Base-by-base conservation (phyloP, 345 rosid species). In the Erysimum cheiranthoides region DNA sequence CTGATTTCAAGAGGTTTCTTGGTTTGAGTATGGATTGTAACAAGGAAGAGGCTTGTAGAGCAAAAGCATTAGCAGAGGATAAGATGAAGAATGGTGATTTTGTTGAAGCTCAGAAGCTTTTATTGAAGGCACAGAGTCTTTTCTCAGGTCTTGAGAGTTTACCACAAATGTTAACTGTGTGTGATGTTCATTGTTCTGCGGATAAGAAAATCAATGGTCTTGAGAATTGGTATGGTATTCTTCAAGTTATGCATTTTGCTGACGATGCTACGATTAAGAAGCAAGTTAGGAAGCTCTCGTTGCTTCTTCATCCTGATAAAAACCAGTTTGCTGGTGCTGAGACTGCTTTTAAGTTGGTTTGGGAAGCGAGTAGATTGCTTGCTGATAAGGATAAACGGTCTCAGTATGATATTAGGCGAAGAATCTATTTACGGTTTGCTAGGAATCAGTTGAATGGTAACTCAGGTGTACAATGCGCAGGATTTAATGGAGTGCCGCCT, bases 261-360 rank as follows among this genome's bases (percentile, higher is more conserved):
- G 96, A 86, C 61, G 92, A 84, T 49, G 73, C 59, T 35, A 80
- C 82, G 10, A 84, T 94, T 81, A 90, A 82, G 90, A 90, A 88
- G 85, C 99, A 94, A 52, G 89, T 84, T 77, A 88, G 84, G 82
- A 94, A 89, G 86, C 87, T 90, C 27, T 93, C 93, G 0, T 82
- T 94, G 74, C 80, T 82, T 42, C 93, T 94, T 68, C 99, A 94
- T 86, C 98, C 98, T 0, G 97, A 94, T 62, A 94, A 90, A 79
- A 94, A 94, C 74, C 87, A 89, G 73, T 88, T 88, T 65, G 14
- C 88, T 27, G 99, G 99, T 40, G 92, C 97, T 0, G 99, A 94
- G 79, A 81, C 97, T 68, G 99, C 99, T 79, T 94, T 94, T 71
- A 90, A 92, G 84, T 66, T 94, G 76, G 83, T 94, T 81, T 87